Percentiles rank a stretch among this genome's conserved stretches.
Evolutionary conservation across 805 yeast genomes (phyloP).

Genomic region (Candida incommunis): DNA sequence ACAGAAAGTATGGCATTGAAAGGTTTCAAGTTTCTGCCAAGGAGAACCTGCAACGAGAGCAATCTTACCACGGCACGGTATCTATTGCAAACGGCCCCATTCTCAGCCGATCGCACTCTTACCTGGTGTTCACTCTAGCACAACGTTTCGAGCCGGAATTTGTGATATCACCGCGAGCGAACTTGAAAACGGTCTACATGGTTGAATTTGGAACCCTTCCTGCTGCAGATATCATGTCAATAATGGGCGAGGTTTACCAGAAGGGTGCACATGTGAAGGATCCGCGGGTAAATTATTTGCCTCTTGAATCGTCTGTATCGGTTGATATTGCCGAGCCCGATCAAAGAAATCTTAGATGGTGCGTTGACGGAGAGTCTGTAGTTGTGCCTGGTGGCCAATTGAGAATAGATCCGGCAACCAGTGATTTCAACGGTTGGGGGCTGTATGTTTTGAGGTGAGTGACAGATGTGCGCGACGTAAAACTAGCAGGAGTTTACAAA

Average conservation of each 20-base stretch:
- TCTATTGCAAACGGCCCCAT: constrained; percentile 4
- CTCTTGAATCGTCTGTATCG: constrained; percentile 12
- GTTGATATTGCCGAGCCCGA: constrained; percentile 15
- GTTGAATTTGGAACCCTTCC: constrained; percentile 29
- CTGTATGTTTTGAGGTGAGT: constrained; percentile 7
- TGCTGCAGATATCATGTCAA: constrained; percentile 30
- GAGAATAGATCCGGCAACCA: constrained; percentile 10
- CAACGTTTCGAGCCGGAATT: constrained; percentile 46
- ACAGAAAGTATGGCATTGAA: constrained; percentile 47
- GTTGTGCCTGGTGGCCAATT: constrained; percentile 15
- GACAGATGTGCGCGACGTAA: no score
- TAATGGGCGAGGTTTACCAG: constrained; percentile 44
- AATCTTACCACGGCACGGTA: constrained; percentile 34
- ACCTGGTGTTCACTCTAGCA: constrained; percentile 44
- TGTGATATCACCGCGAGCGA: constrained; percentile 46
- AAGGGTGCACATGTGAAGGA: constrained; percentile 40
- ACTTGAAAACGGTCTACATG: constrained; percentile 27
- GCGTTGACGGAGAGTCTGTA: constrained; percentile 52
- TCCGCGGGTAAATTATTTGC: constrained; percentile 32
- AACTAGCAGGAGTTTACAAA: no score
- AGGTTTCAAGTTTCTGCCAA: constrained; percentile 61
- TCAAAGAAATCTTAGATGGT: constrained; percentile 33
- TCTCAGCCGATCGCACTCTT: constrained; percentile 31
- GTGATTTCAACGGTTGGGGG: constrained; percentile 17
- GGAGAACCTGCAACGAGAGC: constrained; percentile 35